Percentiles rank a stretch among this genome's conserved stretches.
Evolutionary conservation across 2,329 filamentous ascomycete species (phyloP).

Genomic region (Xylariaceae sp.): DNA sequence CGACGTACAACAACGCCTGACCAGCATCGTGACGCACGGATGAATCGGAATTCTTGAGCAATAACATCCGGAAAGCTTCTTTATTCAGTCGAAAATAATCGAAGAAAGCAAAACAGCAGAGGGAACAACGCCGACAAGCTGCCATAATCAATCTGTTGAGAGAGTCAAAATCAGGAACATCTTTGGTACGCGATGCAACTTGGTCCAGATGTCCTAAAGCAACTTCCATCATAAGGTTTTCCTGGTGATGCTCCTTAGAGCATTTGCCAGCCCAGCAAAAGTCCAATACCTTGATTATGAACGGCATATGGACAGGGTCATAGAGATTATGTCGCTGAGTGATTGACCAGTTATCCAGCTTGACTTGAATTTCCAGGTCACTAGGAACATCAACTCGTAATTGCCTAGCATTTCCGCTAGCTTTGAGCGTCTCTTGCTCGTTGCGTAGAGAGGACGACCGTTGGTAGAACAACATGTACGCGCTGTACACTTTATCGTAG

Average conservation of each 20-base stretch:
- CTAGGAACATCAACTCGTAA: constrained; percentile 42
- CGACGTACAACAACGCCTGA: constrained; percentile 46
- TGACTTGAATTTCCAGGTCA: constrained; percentile 54
- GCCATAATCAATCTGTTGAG: constrained; percentile 47
- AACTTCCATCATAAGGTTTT: constrained; percentile 48
- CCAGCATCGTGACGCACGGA: constrained; percentile 50
- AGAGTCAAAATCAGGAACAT: constrained; percentile 55
- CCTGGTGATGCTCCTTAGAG: constrained; percentile 41
- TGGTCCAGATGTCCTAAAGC: constrained; percentile 66
- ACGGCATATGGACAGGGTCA: constrained; percentile 63
- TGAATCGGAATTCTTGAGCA: constrained; percentile 55
- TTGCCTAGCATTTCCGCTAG: constrained; percentile 33
- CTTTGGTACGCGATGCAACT: constrained; percentile 65
- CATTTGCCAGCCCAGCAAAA: constrained; percentile 50
- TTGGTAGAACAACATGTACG: constrained; percentile 98
- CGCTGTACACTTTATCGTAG: constrained; percentile 71
- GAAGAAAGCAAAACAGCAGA: constrained; percentile 55
- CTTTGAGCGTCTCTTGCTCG: constrained; percentile 44
- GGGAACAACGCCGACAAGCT: constrained; percentile 44
- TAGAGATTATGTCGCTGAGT: constrained; percentile 74
- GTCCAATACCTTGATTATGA: constrained; percentile 58
- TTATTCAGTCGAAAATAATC: constrained; percentile 54
- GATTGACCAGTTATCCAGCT: constrained; percentile 64
- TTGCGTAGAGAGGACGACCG: constrained; percentile 60
- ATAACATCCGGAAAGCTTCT: constrained; percentile 56